Evolutionary conservation across 768 basidiomycete genomes (phyloP).

Genomic region (Collybia sp.): DNA sequence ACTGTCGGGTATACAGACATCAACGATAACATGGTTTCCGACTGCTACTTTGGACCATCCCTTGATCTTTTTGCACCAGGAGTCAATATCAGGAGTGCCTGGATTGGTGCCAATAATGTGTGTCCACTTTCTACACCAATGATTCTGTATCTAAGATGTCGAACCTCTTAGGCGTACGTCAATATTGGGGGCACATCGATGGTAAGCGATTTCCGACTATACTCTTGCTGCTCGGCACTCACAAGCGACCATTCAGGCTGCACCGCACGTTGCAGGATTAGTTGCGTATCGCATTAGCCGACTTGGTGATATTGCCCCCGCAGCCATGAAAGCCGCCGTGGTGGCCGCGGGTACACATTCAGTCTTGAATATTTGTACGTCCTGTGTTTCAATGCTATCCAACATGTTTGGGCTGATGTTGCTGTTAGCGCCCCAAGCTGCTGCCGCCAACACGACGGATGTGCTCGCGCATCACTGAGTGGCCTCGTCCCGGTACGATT

Average conservation of each 20-base stretch:
- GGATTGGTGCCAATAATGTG: constrained; percentile 16
- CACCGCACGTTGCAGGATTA: constrained; percentile 9
- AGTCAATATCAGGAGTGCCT: constrained; percentile 13
- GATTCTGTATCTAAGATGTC: too few relatives aligned
- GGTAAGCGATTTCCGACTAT: not conserved
- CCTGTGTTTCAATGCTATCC: too few relatives aligned
- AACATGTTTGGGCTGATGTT: too few relatives aligned
- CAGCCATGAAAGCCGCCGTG: constrained; percentile 3
- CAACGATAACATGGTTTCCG: constrained; percentile 24
- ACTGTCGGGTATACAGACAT: constrained; percentile 36
- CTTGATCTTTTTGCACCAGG: constrained; percentile 40
- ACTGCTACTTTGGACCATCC: constrained; percentile 35
- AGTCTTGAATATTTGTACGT: too few relatives aligned
- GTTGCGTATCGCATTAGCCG: constrained; percentile 6
- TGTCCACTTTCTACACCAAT: not conserved
- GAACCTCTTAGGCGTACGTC: too few relatives aligned
- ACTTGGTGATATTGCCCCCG: constrained; percentile 3
- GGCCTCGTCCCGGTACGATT: too few relatives aligned
- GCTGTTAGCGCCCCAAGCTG: too few relatives aligned
- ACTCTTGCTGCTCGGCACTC: not conserved
- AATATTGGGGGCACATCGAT: constrained; percentile 9
- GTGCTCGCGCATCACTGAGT: too few relatives aligned
- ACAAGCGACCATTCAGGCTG: constrained; percentile 1
- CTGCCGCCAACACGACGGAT: too few relatives aligned
- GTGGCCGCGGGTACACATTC: too few relatives aligned